Evolutionary conservation across 1,139 yeast species (phyloP), one percentile per base, ranked within the genome.

Genomic region (Taphrina deformans): DNA sequence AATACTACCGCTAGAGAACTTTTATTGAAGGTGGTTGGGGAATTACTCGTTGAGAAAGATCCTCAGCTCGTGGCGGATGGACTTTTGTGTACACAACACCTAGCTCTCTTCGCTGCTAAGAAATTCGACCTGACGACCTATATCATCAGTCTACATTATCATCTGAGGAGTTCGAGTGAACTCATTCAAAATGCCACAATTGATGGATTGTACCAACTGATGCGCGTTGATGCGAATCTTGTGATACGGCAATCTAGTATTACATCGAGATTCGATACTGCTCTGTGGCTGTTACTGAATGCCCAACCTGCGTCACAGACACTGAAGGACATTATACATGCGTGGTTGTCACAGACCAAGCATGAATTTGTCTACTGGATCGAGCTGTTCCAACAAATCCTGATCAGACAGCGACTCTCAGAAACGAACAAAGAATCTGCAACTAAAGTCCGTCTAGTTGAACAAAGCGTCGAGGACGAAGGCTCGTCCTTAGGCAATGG

Each of bases 401-500:
- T 77, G 52, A 69, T 73, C 66, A 73, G 74, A 55, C 74, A 38
- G 52, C 27, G 63, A 50, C 70, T 59, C 69, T 74, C 63, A 50
- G 68, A 50, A 68, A 70, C 70, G 1, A 55, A 62, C 23, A 66
- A 69, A 55, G 56, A 51, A 6, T 70, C 69, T 45, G 35, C 31
- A 2, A 55, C 65, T 1, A 78, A 83, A 81, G 76, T 80, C 51
- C 73, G 74, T 10, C 68, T 50, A 66, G 73, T 58, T 1, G 82
- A 79, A 63, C 50, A 35, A 31, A 45, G 51, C 9, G 55, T 55
- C n/a, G 63, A 65, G 27, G 84, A 80, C 66, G 84, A 80, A 69
- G 79, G 80, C 1, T 79, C 77, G 55, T 77, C 82, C 0, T 79
- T 81, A 68, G 77, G 80, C 14, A 73, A 69, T 31, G 70, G 70